Percentiles rank a stretch among this genome's conserved stretches.
Evolutionary conservation across 1,284 basidiomycete species (phyloP).

Genomic region (Cerioporus squamosus): DNA sequence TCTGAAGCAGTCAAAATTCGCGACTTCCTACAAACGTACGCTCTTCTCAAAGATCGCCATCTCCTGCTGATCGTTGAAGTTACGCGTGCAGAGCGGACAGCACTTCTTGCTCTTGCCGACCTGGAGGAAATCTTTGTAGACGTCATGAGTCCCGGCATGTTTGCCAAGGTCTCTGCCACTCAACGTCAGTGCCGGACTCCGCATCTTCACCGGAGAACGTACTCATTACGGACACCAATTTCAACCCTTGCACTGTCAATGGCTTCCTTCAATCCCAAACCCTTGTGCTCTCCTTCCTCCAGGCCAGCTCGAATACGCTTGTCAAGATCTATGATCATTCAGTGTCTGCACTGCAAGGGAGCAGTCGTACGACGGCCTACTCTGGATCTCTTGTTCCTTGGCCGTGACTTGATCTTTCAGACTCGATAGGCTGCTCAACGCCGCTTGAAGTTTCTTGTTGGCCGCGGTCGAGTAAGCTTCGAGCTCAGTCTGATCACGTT

Average conservation of each 20-base stretch:
- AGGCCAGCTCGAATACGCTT: conserved; percentile 54
- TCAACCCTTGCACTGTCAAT: conserved; percentile 60
- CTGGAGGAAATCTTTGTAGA: conserved; percentile 69
- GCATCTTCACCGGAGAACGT: conserved; percentile 23
- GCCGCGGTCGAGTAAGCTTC: conserved; percentile 54
- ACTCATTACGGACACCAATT: conserved; percentile 61
- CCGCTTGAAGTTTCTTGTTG: conserved; percentile 61
- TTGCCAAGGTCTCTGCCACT: conserved; percentile 31
- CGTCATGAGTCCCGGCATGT: conserved; percentile 47
- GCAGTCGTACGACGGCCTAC: conserved; percentile 41
- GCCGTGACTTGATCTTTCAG: conserved; percentile 62
- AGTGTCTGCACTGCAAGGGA: background rate
- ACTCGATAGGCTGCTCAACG: conserved; percentile 64
- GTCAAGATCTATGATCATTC: conserved; percentile 51
- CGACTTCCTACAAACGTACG: conserved; percentile 43
- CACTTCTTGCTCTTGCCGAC: conserved; percentile 66
- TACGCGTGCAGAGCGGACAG: conserved; percentile 81
- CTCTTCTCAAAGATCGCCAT: conserved; percentile 67
- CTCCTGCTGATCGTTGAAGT: conserved; percentile 65
- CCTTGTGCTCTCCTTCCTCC: conserved; percentile 34
- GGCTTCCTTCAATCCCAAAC: conserved; percentile 56
- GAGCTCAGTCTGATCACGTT: conserved; percentile 60
- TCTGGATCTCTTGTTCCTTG: conserved; percentile 67
- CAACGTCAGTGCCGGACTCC: background rate
- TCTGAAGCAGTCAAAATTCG: no score